These are phyloP conservation scores for Eucalyptus dawsonii DNA, from an alignment of 345 rosid species.

Conservation along the genomic window DNA sequence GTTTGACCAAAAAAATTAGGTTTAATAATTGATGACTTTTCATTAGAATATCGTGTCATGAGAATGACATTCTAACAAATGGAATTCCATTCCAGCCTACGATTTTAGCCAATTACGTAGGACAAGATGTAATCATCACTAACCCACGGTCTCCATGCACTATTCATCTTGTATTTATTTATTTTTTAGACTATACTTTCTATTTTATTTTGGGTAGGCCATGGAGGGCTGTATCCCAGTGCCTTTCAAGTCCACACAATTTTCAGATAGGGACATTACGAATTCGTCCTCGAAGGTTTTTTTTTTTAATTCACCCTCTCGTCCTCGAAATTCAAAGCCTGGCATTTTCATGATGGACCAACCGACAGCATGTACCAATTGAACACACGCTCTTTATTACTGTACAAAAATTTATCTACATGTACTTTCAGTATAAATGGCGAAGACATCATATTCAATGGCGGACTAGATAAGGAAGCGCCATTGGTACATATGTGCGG, in stretches of 20 bases:
- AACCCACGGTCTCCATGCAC: background rate
- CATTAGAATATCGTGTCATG: conserved; percentile 3
- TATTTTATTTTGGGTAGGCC: background rate
- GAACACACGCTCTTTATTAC: background rate
- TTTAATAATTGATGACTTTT: background rate
- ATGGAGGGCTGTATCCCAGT: background rate
- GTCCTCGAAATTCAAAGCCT: background rate
- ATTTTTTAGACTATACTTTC: background rate
- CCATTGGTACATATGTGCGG: background rate
- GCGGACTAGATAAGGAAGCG: background rate
- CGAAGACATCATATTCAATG: background rate
- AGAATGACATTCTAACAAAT: conserved; percentile 33
- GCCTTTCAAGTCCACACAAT: background rate
- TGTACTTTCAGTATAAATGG: background rate
- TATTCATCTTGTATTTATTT: background rate
- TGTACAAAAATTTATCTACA: background rate
- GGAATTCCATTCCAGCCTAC: background rate
- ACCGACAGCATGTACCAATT: background rate
- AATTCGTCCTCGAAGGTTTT: background rate
- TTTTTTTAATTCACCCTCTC: background rate
- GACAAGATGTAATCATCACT: background rate
- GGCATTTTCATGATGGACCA: background rate
- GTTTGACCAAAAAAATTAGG: background rate
- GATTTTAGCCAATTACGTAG: conserved; percentile 1
- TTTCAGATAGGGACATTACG: background rate